phyloP scores from a whole-genome alignment of 768 basidiomycete genomes.

The Royoungia palumana region DNA sequence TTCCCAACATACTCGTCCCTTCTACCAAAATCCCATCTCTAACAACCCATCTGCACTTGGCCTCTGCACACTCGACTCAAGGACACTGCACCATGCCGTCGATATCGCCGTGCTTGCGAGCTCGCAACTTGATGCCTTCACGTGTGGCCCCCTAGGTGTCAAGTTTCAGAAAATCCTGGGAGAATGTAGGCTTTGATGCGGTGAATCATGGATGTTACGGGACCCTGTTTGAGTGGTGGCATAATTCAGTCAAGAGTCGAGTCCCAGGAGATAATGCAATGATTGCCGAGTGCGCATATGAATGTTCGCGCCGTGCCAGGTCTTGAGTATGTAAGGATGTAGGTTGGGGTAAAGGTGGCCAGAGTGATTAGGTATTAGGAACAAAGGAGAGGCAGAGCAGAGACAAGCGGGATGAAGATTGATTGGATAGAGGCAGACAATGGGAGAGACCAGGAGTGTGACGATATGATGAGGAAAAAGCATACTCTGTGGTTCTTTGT shows the following conservation, averaged over 20 bases:
- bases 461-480: conserved; percentile 9
- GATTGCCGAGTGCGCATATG: not conserved
- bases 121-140: not conserved
- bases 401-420: conserved; percentile 4
- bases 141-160: not conserved
- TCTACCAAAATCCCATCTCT: not conserved
- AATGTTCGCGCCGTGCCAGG: not conserved
- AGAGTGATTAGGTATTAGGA: conserved; percentile 7
- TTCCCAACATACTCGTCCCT: not conserved
- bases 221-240: not conserved
- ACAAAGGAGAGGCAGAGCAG: conserved; percentile 10
- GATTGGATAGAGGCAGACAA: conserved; percentile 14
- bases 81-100: not conserved
- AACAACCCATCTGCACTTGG: conserved; percentile 6
- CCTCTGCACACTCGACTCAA: not conserved
- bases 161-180: not conserved
- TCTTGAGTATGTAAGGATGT: conserved; percentile 4
- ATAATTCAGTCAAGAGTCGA: conserved; percentile 1
- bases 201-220: not conserved
- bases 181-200: not conserved
- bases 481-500: conserved; percentile 12
- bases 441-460: conserved; percentile 9
- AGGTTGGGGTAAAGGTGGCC: conserved; percentile 2
- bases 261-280: conserved; percentile 7
- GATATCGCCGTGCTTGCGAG: not conserved